phyloP scores from a whole-genome alignment of 1,284 basidiomycete species.

The Melampsora americana region DNA sequence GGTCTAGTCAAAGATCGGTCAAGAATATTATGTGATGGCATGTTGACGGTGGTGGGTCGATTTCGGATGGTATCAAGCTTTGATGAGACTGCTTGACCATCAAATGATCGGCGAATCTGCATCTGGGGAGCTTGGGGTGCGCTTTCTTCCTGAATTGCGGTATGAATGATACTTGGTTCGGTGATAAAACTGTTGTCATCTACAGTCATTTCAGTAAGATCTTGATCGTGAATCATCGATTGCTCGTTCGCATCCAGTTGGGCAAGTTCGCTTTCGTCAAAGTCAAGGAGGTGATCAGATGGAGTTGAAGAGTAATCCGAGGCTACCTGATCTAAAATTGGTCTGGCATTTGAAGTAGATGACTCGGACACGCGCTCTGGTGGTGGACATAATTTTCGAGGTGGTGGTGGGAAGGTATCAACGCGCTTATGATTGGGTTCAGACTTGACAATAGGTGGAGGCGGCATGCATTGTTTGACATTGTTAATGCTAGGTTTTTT shows the following conservation, averaged over 20 bases:
- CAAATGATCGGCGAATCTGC: no score
- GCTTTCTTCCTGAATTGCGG: not conserved
- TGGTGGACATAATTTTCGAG: not conserved
- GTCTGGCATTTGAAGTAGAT: not conserved
- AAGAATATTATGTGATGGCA: not conserved
- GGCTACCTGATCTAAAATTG: not conserved
- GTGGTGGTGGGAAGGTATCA: constrained; percentile 13
- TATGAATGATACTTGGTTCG: not conserved
- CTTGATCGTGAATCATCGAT: constrained; percentile 1
- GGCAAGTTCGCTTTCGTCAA: constrained; percentile 30
- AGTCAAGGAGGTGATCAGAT: constrained; percentile 37
- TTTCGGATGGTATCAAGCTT: not conserved
- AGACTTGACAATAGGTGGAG: not conserved
- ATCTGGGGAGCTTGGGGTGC: not conserved
- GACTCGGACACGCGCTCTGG: not conserved
- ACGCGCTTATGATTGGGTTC: not conserved
- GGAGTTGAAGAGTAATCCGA: constrained; percentile 1
- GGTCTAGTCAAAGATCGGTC: constrained; percentile 1
- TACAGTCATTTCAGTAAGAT: not conserved
- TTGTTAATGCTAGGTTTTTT: not conserved
- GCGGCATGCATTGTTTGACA: not conserved
- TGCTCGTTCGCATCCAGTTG: constrained; percentile 19
- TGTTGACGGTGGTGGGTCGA: not conserved
- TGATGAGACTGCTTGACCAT: not conserved
- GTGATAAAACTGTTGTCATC: not conserved